phyloP scores from a whole-genome alignment of 495 filamentous ascomycete genomes.

The Penicillium cinerascens region DNA sequence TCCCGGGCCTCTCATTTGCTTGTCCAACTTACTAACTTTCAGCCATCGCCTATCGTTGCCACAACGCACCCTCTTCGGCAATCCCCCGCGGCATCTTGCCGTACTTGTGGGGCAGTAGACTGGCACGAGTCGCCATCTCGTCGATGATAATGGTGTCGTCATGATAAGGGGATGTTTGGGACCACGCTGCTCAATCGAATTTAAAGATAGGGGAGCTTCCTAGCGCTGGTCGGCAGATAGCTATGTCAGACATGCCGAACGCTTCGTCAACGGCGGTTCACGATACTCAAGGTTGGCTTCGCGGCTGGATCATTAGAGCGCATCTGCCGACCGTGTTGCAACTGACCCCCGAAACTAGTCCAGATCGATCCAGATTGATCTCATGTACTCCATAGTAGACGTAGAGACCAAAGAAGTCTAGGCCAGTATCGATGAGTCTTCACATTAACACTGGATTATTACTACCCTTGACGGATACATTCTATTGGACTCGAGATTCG shows the following conservation, averaged over 20 bases:
- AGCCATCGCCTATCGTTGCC: slow-evolving; percentile 11
- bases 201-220: not conserved
- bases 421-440: not conserved
- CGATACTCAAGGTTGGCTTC: not conserved
- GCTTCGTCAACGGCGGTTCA: not conserved
- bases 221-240: not conserved
- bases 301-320: not conserved
- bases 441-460: not conserved
- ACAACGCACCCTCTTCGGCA: slow-evolving; percentile 1
- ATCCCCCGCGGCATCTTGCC: slow-evolving; percentile 10
- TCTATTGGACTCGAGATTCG: not conserved
- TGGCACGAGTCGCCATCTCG: not conserved
- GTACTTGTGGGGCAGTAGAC: not conserved
- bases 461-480: not conserved
- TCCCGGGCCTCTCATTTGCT: not conserved
- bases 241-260: not conserved
- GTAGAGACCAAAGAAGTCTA: not conserved
- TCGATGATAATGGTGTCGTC: not conserved
- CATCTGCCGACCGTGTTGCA: not conserved
- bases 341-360: not conserved
- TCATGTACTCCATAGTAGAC: not conserved
- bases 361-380: not conserved
- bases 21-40: not conserved
- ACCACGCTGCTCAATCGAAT: not conserved
- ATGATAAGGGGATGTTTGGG: not conserved